Evolutionary conservation across 352 stramenopile genomes (phyloP), one percentile per base, ranked within the genome.

Genomic region (Phytopythium oedochilum): DNA sequence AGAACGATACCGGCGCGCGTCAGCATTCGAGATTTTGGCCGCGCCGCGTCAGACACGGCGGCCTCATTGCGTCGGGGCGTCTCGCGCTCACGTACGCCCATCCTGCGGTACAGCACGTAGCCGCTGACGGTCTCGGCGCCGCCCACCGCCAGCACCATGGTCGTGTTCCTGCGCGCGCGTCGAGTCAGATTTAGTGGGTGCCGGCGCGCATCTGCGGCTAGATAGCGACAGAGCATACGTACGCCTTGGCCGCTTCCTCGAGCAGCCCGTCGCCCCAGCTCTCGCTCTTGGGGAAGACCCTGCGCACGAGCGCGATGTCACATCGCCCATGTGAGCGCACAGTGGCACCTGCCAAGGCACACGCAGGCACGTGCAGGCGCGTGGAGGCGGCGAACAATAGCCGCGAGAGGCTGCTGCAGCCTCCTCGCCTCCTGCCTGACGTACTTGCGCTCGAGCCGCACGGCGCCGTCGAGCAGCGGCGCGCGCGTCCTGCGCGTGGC

Each of bases 81-180:
- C 10, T 8, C 31, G 31, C 31, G 3, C 31, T 36, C 18, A 67
- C 68, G 39, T 63, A 82, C 71, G 31, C 66, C 69, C 40, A 61
- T 71, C 35, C 69, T 59, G 23, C 71, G 62, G 43, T 68, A 78
- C 17, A 85, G 67, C 11, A 85, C 47, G 63, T 85, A 80, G 47
- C 71, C 73, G 43, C 51, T 26, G 7, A 81, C 66, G 38, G 20
- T 20, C 11, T 45, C 25, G 22, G 56, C 44, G 10, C 32, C 23
- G 22, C 51, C 48, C 18, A 83, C 34, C 11, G 73, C 73, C 32
- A 81, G 55, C 18, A 78, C 23, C 48, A 84, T 35, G 31, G 60
- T 68, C 48, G 70, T 78, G 42, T 79, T 66, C 2, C 68, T 78
- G 32, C 25, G 14, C 28, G 25, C 14, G 20, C 17, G 34, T 20